phyloP scores from a whole-genome alignment of 164 flowering plant genomes.

The Macadamia tetraphylla region DNA sequence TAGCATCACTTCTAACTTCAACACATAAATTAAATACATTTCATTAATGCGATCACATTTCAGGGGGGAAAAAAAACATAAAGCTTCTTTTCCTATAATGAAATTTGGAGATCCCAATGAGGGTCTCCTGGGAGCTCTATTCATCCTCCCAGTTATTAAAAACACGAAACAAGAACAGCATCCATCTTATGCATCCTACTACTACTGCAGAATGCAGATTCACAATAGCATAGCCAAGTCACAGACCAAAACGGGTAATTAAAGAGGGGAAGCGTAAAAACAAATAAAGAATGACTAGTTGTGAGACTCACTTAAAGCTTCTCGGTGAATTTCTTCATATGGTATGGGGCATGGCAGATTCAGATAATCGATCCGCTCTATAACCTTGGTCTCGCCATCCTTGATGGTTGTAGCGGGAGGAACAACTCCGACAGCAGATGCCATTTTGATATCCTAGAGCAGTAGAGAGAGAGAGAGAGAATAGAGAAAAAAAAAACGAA shows the following conservation, averaged over 20 bases:
- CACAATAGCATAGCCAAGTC: background rate
- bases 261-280: background rate
- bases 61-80: too few relatives aligned
- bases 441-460: constrained; percentile 2
- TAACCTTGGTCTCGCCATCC: constrained; percentile 12
- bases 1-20: too few relatives aligned
- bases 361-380: constrained; percentile 54
- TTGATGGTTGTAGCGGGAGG: constrained; percentile 5
- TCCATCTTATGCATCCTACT: background rate
- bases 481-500: background rate
- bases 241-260: background rate
- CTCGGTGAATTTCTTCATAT: constrained; percentile 87
- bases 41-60: too few relatives aligned
- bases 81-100: too few relatives aligned
- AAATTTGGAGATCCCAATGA: too few relatives aligned
- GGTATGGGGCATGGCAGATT: constrained; percentile 89
- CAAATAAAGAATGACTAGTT: background rate
- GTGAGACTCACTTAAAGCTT: constrained; percentile 60
- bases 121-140: too few relatives aligned
- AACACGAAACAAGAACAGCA: too few relatives aligned
- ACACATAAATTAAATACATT: too few relatives aligned
- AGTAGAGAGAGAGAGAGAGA: too few relatives aligned
- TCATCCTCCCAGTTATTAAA: too few relatives aligned
- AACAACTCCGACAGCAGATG: constrained; percentile 3
- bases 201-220: background rate